Conservation (phyloP, 1,284 basidiomycete genomes). For the Cutaneotrichosporon cutaneum region DNA sequence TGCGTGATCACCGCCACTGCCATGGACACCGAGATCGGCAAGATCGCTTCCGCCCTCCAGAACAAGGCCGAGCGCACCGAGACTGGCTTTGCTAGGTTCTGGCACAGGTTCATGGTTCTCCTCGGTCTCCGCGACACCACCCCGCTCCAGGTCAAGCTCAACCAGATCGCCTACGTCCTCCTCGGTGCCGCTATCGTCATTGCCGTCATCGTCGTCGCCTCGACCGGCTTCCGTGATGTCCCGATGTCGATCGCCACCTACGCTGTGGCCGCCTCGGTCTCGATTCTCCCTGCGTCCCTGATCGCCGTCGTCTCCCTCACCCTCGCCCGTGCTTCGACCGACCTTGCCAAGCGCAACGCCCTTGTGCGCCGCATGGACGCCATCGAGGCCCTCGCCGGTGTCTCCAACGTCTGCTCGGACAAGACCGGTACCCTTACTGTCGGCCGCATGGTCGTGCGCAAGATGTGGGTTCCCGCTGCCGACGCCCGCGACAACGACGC, state of each 20-base stretch:
- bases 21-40: conserved; percentile 67
- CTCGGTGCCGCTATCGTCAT: conserved; percentile 60
- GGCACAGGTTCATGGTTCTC: conserved; percentile 50
- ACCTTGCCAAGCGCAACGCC: conserved; percentile 56
- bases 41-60: conserved; percentile 58
- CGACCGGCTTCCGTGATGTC: conserved; percentile 57
- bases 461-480: conserved; percentile 58
- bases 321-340: conserved; percentile 50
- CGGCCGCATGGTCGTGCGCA: conserved; percentile 59
- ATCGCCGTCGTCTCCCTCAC: conserved; percentile 54
- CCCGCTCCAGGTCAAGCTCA: conserved; percentile 63
- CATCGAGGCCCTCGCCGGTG: conserved; percentile 61
- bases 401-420: conserved; percentile 64
- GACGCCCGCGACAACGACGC: conserved; percentile 33
- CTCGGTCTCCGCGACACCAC: conserved; percentile 58
- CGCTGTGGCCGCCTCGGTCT: conserved; percentile 58
- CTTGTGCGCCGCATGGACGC: conserved; percentile 56
- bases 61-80: conserved; percentile 48
- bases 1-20: conserved; percentile 63
- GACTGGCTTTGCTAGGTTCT: conserved; percentile 45
- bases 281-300: conserved; percentile 58
- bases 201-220: conserved; percentile 62
- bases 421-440: conserved; percentile 66
- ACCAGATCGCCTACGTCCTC: conserved; percentile 63
- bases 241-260: conserved; percentile 53